Percentiles rank a stretch among this genome's conserved stretches.
These are phyloP conservation scores for Globisporangium cystogenes DNA, from an alignment of 352 stramenopile genomes.

Conservation along the genomic window DNA sequence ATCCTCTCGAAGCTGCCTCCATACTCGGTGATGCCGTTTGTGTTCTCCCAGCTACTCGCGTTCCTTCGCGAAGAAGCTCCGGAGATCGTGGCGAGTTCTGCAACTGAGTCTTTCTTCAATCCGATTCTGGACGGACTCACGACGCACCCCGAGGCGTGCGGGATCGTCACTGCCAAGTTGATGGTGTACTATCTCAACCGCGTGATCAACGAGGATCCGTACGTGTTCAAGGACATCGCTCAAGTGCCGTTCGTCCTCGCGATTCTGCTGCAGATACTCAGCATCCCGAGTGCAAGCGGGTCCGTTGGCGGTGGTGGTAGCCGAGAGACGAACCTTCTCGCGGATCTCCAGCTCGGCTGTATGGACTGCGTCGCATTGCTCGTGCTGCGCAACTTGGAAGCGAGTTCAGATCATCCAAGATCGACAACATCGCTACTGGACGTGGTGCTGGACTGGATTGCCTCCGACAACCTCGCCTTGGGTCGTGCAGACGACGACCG, in stretches of 20 bases:
- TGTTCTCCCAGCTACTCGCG: slow-evolving; percentile 28
- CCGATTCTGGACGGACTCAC: slow-evolving; percentile 12
- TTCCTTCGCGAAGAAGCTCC: slow-evolving; percentile 31
- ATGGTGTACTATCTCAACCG: slow-evolving; percentile 79
- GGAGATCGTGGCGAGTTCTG: neutral
- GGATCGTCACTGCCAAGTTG: slow-evolving; percentile 56
- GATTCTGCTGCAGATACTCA: slow-evolving; percentile 45
- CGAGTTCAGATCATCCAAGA: neutral
- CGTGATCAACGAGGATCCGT: slow-evolving; percentile 36
- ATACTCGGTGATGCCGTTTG: slow-evolving; percentile 27
- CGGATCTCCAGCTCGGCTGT: slow-evolving; percentile 59
- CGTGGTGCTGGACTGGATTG: slow-evolving; percentile 35
- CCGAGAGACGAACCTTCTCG: slow-evolving; percentile 22
- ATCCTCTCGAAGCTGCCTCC: slow-evolving; percentile 40
- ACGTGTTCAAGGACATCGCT: slow-evolving; percentile 15
- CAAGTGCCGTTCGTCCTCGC: slow-evolving; percentile 19
- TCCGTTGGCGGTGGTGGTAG: no score
- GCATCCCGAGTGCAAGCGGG: slow-evolving; percentile 19
- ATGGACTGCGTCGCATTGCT: slow-evolving; percentile 65
- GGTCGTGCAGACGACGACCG: neutral
- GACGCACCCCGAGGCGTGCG: slow-evolving; percentile 20
- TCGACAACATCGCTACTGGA: slow-evolving; percentile 16
- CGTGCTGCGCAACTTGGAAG: slow-evolving; percentile 17
- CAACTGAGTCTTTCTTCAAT: slow-evolving; percentile 9
- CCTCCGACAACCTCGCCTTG: neutral